These are phyloP conservation scores for Albizia julibrissin DNA, from an alignment of 306 rosid species.

Conservation along the genomic window DNA sequence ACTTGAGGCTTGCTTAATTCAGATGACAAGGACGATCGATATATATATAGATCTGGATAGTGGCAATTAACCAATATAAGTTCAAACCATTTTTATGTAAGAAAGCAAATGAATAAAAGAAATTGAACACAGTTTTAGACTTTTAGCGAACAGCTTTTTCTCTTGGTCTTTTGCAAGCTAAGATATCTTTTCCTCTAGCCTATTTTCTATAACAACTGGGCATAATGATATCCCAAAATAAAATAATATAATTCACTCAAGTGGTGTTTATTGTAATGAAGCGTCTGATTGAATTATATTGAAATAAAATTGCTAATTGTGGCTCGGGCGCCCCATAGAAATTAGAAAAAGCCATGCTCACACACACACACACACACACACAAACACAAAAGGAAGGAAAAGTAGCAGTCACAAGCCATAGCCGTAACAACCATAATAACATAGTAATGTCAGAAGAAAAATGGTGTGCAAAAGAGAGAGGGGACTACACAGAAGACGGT, in stretches of 20 bases:
- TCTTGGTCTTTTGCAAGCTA: neutral
- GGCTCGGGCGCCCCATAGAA: neutral
- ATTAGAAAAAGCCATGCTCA: neutral
- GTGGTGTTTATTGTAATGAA: neutral
- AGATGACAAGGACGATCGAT: neutral
- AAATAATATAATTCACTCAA: neutral
- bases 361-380: neutral
- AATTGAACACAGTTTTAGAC: neutral
- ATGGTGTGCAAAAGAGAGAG: neutral
- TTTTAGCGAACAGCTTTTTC: neutral
- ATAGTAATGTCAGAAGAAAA: neutral
- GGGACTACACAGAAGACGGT: conserved; percentile 44
- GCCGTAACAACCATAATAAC: neutral
- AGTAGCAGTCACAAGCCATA: neutral
- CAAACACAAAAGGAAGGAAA: neutral
- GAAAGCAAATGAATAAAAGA: neutral
- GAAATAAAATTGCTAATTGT: neutral
- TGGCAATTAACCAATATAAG: neutral
- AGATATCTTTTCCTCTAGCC: neutral
- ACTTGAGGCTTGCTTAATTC: neutral
- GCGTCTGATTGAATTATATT: neutral
- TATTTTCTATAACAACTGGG: neutral
- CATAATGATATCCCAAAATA: neutral
- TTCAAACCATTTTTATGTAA: neutral
- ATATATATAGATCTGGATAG: too few species aligned